These are phyloP conservation scores for Chaetomidium leptoderma DNA, from an alignment of 495 filamentous ascomycete species.

Conservation along the genomic window DNA sequence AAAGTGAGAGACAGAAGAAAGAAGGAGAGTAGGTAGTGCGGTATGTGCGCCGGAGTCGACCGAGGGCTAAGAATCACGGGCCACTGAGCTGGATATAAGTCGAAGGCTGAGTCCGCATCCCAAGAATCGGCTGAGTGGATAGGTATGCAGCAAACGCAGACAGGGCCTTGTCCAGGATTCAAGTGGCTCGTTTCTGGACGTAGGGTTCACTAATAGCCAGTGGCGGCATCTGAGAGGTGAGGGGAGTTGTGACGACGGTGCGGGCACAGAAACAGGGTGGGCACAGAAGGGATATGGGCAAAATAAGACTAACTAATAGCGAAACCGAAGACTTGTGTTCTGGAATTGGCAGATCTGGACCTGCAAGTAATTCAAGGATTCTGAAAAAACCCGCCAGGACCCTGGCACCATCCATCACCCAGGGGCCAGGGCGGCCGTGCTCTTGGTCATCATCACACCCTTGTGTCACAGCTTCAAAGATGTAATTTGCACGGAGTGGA, in stretches of 20 bases:
- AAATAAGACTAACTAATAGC: background rate
- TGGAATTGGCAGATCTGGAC: conserved; percentile 2
- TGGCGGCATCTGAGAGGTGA: background rate
- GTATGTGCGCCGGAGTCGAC: background rate
- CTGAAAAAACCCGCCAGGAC: background rate
- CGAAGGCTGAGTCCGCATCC: background rate
- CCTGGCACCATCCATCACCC: background rate
- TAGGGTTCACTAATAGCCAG: background rate
- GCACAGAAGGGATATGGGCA: background rate
- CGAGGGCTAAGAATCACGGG: background rate
- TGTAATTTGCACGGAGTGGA: no score
- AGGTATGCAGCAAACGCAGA: background rate
- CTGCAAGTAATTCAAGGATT: conserved; percentile 7
- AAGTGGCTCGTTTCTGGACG: background rate
- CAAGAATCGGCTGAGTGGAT: background rate
- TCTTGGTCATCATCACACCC: background rate
- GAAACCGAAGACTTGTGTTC: no score
- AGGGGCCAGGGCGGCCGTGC: background rate
- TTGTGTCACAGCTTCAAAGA: background rate
- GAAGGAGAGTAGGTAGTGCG: background rate
- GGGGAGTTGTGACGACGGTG: background rate
- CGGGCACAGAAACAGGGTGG: background rate
- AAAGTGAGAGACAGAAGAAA: background rate
- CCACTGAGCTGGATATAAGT: conserved; percentile 8
- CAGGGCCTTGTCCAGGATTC: background rate